These are phyloP conservation scores for Alnus glutinosa DNA, from an alignment of 306 rosid genomes.

Conservation along the genomic window DNA sequence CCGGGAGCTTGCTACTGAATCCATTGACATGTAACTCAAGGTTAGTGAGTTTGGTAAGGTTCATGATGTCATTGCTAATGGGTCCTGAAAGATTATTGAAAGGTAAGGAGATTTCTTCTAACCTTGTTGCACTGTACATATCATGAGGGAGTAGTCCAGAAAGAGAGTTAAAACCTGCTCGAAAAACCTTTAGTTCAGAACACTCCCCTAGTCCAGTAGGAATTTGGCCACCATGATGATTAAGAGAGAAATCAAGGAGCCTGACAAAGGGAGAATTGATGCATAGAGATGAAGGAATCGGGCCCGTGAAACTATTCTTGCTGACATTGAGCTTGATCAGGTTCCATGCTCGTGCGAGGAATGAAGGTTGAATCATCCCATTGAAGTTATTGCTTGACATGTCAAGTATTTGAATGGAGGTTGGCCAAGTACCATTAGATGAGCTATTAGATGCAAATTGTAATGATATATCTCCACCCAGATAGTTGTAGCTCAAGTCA, in stretches of 20 bases:
- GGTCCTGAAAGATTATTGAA: neutral
- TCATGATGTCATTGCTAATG: neutral
- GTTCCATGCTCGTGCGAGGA: neutral
- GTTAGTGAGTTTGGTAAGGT: conserved; percentile 10
- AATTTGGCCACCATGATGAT: neutral
- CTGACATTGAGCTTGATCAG: neutral
- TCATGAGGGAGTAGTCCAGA: neutral
- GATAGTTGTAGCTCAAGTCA: conserved; percentile 22
- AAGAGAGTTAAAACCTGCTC: conserved; percentile 11
- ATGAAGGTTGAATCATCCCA: neutral
- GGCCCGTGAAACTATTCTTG: neutral
- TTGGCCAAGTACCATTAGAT: neutral
- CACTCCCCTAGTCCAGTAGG: neutral
- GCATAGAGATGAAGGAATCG: neutral
- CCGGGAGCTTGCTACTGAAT: neutral
- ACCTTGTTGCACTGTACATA: neutral
- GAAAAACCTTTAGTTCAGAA: conserved; percentile 20
- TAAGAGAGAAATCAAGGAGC: conserved; percentile 13
- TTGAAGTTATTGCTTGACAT: conserved; percentile 12
- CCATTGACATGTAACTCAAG: neutral
- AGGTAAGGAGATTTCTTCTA: conserved; percentile 9
- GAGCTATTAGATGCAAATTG: neutral
- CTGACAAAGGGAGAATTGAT: neutral
- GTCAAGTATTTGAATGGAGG: neutral
- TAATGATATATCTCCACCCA: neutral